These are phyloP conservation scores for Candida saitoana DNA, from an alignment of 805 yeast genomes.

Conservation along the genomic window DNA sequence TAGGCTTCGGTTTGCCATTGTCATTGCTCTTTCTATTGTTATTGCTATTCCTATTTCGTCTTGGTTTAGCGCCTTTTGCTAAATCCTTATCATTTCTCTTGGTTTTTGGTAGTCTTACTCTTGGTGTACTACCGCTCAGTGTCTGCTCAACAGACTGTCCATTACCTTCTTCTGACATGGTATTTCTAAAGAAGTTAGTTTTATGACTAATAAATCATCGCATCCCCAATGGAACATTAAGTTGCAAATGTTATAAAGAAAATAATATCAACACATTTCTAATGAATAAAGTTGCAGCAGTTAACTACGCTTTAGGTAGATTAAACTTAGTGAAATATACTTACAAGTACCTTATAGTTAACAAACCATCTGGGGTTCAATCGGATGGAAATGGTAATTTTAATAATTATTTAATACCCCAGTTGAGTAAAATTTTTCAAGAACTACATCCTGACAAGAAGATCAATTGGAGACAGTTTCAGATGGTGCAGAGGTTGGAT, in stretches of 20 bases:
- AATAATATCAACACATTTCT: not conserved
- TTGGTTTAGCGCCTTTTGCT: not conserved
- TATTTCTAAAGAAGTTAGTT: not conserved
- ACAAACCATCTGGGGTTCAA: constrained; percentile 19
- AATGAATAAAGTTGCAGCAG: constrained; percentile 3
- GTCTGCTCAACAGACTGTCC: not conserved
- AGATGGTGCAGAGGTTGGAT: constrained; percentile 20
- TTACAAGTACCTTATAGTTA: constrained; percentile 16
- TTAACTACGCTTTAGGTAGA: not conserved
- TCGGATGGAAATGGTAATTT: constrained; percentile 11
- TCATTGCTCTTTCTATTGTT: too few species aligned
- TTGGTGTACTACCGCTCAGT: not conserved
- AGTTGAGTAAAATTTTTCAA: constrained; percentile 11
- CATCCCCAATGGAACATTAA: not conserved
- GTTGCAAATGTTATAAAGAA: not conserved
- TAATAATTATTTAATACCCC: constrained; percentile 11
- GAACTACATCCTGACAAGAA: constrained; percentile 8
- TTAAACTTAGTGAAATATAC: constrained; percentile 14
- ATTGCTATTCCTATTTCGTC: not conserved
- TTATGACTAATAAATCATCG: not conserved
- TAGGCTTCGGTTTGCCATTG: not conserved
- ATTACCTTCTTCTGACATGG: not conserved
- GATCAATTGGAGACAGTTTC: constrained; percentile 9
- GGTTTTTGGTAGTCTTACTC: not conserved
- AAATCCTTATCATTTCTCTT: not conserved